Evolutionary conservation across 139 green algal genomes (phyloP).

Genomic region (Trebouxia sp.): DNA sequence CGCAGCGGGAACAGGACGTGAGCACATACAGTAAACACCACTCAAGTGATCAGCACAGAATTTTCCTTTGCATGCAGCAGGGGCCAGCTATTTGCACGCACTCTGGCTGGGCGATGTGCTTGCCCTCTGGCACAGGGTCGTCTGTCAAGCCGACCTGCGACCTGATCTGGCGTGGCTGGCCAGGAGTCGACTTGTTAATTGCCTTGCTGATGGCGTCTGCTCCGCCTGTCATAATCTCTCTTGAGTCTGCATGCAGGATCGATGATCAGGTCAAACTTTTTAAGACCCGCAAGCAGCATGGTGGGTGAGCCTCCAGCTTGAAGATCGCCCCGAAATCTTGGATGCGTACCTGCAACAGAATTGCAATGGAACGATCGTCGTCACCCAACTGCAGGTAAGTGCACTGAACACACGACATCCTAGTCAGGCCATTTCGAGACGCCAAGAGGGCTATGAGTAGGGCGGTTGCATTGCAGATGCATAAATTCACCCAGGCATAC

Average conservation of each 20-base stretch:
- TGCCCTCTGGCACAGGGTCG: constrained; percentile 19
- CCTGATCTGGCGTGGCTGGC: constrained; percentile 15
- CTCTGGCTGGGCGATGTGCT: constrained; percentile 18
- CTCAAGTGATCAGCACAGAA: not conserved
- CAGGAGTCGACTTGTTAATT: not conserved
- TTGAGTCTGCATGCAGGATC: not conserved
- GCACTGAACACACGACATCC: too few relatives aligned
- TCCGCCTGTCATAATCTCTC: not conserved
- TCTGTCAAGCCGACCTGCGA: constrained; percentile 12
- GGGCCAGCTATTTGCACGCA: not conserved
- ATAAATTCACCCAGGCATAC: too few relatives aligned
- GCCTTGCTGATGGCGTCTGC: not conserved
- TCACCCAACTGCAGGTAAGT: too few relatives aligned
- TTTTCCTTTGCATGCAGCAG: not conserved
- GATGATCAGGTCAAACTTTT: not conserved
- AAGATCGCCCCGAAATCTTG: not conserved
- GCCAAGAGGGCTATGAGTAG: too few relatives aligned
- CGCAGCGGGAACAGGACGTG: not conserved
- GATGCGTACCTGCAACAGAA: not conserved
- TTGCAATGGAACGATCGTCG: too few relatives aligned
- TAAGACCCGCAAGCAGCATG: not conserved
- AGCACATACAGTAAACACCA: not conserved
- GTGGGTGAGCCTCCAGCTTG: not conserved
- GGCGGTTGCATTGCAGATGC: too few relatives aligned
- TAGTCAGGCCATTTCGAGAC: too few relatives aligned